These are phyloP conservation scores for Pestalotiopsis sp. DNA, from an alignment of 2,329 filamentous ascomycete species.

Conservation along the genomic window DNA sequence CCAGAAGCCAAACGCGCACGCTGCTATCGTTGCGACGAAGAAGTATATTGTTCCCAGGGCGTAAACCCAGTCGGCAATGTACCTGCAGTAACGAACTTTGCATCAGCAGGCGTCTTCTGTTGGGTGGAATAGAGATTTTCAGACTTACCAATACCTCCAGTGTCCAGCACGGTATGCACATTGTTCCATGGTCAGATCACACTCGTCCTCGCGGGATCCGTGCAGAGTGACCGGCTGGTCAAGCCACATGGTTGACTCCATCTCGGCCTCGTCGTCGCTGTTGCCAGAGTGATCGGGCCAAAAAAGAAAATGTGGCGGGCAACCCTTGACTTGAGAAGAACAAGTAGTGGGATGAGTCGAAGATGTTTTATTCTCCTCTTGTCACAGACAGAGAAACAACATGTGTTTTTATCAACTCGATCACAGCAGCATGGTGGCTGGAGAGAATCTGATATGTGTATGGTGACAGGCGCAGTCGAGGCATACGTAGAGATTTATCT, in stretches of 20 bases:
- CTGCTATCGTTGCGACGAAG: conserved; percentile 48
- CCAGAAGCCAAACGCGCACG: conserved; percentile 46
- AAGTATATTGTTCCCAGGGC: conserved; percentile 55
- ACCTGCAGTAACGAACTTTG: conserved; percentile 38
- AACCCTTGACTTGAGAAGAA: neutral
- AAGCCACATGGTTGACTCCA: conserved; percentile 34
- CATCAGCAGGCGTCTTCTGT: neutral
- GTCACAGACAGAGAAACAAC: no score
- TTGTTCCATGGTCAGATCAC: conserved; percentile 41
- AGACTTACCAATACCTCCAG: conserved; percentile 49
- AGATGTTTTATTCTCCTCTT: no score
- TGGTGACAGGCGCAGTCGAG: neutral
- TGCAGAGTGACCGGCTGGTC: conserved; percentile 42
- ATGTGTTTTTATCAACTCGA: no score
- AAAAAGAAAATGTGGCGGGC: neutral
- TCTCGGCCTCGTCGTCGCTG: neutral
- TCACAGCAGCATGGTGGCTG: no score
- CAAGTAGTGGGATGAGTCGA: neutral
- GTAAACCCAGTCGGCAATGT: conserved; percentile 56
- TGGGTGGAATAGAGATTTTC: no score
- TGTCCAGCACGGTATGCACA: conserved; percentile 47
- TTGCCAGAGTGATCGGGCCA: neutral
- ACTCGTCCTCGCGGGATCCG: conserved; percentile 35
- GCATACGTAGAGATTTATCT: neutral
- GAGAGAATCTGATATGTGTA: no score